A percentile compares a stretch with the other conserved stretches of the same genome.
Conservation (phyloP, 768 basidiomycete genomes). For the Pholiota conissans region DNA sequence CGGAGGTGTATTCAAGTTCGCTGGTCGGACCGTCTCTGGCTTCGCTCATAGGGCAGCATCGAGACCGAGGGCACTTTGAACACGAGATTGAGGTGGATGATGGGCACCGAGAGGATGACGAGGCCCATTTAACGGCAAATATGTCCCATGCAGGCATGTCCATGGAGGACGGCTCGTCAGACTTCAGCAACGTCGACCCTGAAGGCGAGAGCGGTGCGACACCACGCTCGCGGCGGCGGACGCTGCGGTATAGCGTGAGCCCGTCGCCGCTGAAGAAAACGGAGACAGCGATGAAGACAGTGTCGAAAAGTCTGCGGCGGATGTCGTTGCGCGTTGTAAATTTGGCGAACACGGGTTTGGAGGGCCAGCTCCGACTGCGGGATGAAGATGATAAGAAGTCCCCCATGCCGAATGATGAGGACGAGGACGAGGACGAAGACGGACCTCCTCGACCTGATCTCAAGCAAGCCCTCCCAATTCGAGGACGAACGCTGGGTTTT, state of each 20-base stretch:
- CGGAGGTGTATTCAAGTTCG: constrained; percentile 38
- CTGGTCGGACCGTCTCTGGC: constrained; percentile 51
- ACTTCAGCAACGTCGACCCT: constrained; percentile 41
- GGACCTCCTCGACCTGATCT: constrained; percentile 40
- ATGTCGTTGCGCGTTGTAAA: constrained; percentile 84
- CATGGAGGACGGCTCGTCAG: constrained; percentile 24
- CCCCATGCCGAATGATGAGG: constrained; percentile 23
- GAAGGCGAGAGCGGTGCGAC: constrained; percentile 46
- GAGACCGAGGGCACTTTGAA: constrained; percentile 30
- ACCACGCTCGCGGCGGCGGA: constrained; percentile 39
- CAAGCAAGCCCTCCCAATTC: constrained; percentile 49
- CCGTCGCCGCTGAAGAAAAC: constrained; percentile 65
- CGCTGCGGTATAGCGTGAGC: constrained; percentile 50
- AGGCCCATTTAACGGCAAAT: constrained; percentile 55
- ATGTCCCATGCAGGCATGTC: constrained; percentile 38
- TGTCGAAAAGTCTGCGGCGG: constrained; percentile 57
- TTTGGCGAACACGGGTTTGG: constrained; percentile 59
- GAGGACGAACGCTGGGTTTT: constrained; percentile 78
- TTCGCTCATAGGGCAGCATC: constrained; percentile 43
- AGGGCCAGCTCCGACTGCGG: constrained; percentile 55
- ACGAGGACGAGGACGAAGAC: constrained; percentile 38
- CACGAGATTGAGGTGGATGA: constrained; percentile 33
- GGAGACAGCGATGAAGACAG: constrained; percentile 55
- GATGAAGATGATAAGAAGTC: constrained; percentile 43
- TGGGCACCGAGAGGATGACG: constrained; percentile 54